Base-by-base conservation (phyloP, 306 rosid genomes). In the Erythrophleum fordii region DNA sequence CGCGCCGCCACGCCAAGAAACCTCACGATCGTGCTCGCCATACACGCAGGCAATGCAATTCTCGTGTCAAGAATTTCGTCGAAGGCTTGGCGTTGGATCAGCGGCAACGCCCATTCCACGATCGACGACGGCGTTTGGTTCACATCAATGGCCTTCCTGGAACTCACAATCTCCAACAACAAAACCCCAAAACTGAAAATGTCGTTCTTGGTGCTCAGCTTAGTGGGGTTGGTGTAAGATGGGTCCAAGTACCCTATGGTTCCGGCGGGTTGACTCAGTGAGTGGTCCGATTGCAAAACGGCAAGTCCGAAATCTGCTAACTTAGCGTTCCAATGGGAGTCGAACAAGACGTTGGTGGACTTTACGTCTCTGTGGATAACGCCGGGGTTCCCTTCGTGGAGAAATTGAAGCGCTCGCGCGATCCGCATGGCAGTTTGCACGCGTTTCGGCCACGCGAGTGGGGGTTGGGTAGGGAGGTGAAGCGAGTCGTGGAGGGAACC, bases 281-380 rank as follows among this genome's bases (percentile, higher is more conserved):
- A 31, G 34, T 31, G 2, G 34, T 31, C 34, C 34, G 34, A 31
- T 14, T 11, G 78, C 6, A 5, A 58, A 5, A 88, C 83, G 2
- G 95, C 86, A 8, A 91, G 90, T 35, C 95, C 95, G 26, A 91
- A 91, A 72, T 91, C 95, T 0, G 89, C 93, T n/a, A 91, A 34
- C 70, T 84, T 91, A 0, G 88, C 83, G 5, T 82, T 61, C 88
- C 87, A 85, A 1, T 84, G 29, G 0, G 89, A 84, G 48, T 89
- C 95, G 14, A 91, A 89, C 76, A 91, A 31, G 23, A 91, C 81
- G 64, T 91, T 91, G 26, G 81, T 69, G 0, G 91, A 81, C 76
- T 91, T 91, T 25, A 91, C 76, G 35, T 91, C 95, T 39, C 91
- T 82, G 82, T 91, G 95, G n/a, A 91, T 88, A 0, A 89, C 88